Evolutionary conservation across 164 flowering plant species (phyloP), one percentile per base, ranked within the genome.

Genomic region (Umbellularia californica): DNA sequence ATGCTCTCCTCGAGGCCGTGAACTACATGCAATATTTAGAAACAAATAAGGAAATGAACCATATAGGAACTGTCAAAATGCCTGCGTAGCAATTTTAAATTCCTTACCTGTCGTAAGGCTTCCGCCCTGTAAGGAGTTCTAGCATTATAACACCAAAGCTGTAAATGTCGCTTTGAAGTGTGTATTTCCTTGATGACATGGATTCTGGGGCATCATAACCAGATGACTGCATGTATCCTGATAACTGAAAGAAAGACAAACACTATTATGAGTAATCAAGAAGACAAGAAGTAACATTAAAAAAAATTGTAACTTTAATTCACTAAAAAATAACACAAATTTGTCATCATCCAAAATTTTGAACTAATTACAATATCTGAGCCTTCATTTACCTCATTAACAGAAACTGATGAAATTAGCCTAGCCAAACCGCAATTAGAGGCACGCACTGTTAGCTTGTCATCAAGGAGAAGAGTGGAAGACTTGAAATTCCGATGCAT

Each of bases 81-180:
- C 67, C 74, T 60, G 13, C 70, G 69, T 7, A 3, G 41, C 24
- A 17, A 58, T 27, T 2, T 47, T 0, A 22, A 62, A n/a, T 22
- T 51, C 47, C 68, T 67, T 78, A 95, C 99, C 89, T 87, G 86
- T 95, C 98, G 71, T 87, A 77, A 41, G 98, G 82, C 80, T 82
- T 90, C 47, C 98, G 82, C 64, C 98, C 99, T 3, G 99, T 93
- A 71, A 95, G 85, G 65, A 95, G 90, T 83, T 95, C 99, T 67
- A 95, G 76, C 97, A 95, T 91, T 64, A 95, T 96, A 58, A 92
- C 97, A 50, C 99, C 99, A 85, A 95, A 93, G 79, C 98, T 93
- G 85, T 91, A 95, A 60, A 95, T 92, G 82, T 95, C 99, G 85
- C 95, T 93, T 80, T 86, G 81, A 41, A 67, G 55, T 66, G 97